A percentile compares a stretch with the other conserved stretches of the same genome.
Evolutionary conservation across 1,284 basidiomycete species (phyloP).

Genomic region (Trametes sp.): DNA sequence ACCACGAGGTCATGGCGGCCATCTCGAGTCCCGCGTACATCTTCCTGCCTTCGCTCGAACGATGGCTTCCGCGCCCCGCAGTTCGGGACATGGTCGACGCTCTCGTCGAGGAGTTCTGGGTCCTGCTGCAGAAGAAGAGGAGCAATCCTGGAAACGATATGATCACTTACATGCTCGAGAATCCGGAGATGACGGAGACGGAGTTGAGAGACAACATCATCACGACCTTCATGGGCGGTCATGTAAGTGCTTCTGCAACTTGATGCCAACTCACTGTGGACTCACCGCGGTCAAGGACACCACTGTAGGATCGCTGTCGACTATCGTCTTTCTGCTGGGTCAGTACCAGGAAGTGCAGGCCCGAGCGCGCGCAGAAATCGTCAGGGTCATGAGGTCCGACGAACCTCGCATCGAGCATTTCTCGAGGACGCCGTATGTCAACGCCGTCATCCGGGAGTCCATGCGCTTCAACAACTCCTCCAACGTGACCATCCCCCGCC

Average conservation of each 20-base stretch:
- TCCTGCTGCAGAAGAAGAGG: slow-evolving; percentile 36
- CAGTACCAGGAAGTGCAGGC: slow-evolving; percentile 40
- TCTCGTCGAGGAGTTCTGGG: slow-evolving; percentile 36
- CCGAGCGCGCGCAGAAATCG: slow-evolving; percentile 39
- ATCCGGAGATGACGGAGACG: slow-evolving; percentile 37
- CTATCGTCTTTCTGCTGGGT: slow-evolving; percentile 42
- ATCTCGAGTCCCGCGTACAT: slow-evolving; percentile 43
- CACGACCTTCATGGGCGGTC: slow-evolving; percentile 44
- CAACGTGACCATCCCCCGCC: slow-evolving; percentile 40
- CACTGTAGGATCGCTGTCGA: slow-evolving; percentile 42
- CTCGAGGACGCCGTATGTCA: slow-evolving; percentile 35
- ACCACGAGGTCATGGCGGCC: slow-evolving; percentile 42
- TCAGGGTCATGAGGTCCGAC: slow-evolving; percentile 25
- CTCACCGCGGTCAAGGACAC: slow-evolving; percentile 37
- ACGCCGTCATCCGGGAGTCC: slow-evolving; percentile 44
- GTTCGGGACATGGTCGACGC: slow-evolving; percentile 36
- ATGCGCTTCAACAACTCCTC: slow-evolving; percentile 44
- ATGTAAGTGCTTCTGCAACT: slow-evolving; percentile 30
- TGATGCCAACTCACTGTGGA: not conserved
- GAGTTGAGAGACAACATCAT: slow-evolving; percentile 45
- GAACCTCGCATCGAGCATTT: slow-evolving; percentile 40
- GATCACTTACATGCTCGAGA: slow-evolving; percentile 43
- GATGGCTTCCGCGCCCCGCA: slow-evolving; percentile 36
- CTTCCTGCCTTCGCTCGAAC: slow-evolving; percentile 42
- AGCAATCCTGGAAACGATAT: slow-evolving; percentile 42